Evolutionary conservation across 768 basidiomycete genomes (phyloP).

Genomic region (Cystobasidium ongulense): DNA sequence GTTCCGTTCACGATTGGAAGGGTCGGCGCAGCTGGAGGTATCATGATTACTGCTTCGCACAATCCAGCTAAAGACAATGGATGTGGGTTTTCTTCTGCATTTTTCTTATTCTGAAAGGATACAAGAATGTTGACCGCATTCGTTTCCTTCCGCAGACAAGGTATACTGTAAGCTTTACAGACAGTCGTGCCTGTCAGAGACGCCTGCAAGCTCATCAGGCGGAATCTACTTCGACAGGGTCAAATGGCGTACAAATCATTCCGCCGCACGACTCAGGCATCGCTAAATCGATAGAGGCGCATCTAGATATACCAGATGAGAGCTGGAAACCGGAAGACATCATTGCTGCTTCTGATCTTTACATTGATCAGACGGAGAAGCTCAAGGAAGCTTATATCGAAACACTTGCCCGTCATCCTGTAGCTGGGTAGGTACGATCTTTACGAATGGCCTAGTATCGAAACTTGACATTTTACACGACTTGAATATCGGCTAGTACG

Average conservation of each 20-base stretch:
- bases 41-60: constrained; percentile 88
- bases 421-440: neutral
- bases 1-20: constrained; percentile 63
- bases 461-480: neutral
- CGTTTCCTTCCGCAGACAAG: constrained; percentile 8
- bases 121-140: constrained; percentile 41
- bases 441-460: neutral
- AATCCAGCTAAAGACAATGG: constrained; percentile 59
- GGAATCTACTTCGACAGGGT: constrained; percentile 32
- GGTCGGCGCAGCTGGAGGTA: constrained; percentile 64
- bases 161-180: constrained; percentile 15
- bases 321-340: constrained; percentile 49
- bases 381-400: constrained; percentile 58
- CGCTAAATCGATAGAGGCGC: constrained; percentile 56
- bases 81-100: neutral
- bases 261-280: constrained; percentile 74
- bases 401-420: constrained; percentile 44
- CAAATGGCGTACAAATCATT: constrained; percentile 57
- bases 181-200: neutral
- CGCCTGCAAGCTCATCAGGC: no score
- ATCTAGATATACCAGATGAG: constrained; percentile 52
- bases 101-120: neutral
- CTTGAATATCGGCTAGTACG: neutral
- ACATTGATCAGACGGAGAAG: constrained; percentile 54
- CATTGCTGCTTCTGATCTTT: neutral